Evolutionary conservation across 371 early-diverging fungal species (phyloP).

Genomic region (Amoeboaphelidium protococcarum): DNA sequence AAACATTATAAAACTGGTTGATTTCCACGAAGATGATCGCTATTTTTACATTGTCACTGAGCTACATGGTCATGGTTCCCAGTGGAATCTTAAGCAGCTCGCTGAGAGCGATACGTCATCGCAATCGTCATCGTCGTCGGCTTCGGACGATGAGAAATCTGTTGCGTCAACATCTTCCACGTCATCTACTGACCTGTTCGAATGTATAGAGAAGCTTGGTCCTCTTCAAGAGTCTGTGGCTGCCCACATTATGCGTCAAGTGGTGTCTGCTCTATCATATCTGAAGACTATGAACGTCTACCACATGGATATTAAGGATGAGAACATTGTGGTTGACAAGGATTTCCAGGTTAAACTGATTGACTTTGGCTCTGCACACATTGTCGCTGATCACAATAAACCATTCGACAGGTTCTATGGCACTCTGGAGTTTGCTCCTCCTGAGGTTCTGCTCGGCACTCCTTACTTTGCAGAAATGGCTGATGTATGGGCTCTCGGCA

Average conservation of each 20-base stretch:
- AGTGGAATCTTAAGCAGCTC: no score
- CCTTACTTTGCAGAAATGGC: neutral
- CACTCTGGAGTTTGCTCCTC: neutral
- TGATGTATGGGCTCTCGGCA: neutral
- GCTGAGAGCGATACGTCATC: no score
- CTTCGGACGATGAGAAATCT: neutral
- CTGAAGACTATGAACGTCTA: neutral
- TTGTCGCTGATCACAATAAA: constrained; percentile 1
- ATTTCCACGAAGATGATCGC: neutral
- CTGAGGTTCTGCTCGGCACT: neutral
- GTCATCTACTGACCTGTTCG: neutral
- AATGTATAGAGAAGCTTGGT: neutral
- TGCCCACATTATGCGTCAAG: neutral
- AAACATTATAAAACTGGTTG: neutral
- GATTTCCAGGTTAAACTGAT: constrained; percentile 6
- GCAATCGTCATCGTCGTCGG: no score
- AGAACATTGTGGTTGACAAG: constrained; percentile 10
- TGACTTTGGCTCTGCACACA: constrained; percentile 8
- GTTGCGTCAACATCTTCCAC: neutral
- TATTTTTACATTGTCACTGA: neutral
- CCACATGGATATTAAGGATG: neutral
- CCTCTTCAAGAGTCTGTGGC: neutral
- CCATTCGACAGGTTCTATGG: constrained; percentile 6
- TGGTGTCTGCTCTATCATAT: neutral
- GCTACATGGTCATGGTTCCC: no score